phyloP scores from a whole-genome alignment of 352 stramenopile species.

The Pythium chondricola region DNA sequence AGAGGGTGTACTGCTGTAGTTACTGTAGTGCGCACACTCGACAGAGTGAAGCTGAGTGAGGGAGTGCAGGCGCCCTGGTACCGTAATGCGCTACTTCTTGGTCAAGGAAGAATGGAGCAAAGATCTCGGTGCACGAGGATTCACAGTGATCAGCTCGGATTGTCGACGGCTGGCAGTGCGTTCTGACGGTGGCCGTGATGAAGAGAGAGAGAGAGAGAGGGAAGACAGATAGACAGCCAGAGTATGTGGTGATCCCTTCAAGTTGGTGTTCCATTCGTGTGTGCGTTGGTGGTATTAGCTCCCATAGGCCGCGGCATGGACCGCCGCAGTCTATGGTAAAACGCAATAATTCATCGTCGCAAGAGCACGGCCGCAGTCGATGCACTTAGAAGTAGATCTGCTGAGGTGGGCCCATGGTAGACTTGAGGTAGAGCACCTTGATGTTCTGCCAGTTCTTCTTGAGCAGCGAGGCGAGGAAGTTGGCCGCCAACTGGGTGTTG shows the following conservation, averaged over 20 bases:
- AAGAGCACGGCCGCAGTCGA: conserved; percentile 6
- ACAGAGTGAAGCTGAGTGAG: too few species aligned
- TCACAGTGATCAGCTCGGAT: too few species aligned
- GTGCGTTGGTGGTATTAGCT: conserved; percentile 28
- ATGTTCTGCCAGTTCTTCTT: conserved; percentile 99
- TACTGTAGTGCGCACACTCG: too few species aligned
- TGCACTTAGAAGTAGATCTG: conserved; percentile 99
- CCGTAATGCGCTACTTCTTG: too few species aligned
- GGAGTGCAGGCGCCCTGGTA: too few species aligned
- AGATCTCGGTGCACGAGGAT: too few species aligned
- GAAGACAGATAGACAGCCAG: background rate
- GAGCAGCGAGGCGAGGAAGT: conserved; percentile 98
- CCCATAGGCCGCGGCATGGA: conserved; percentile 17
- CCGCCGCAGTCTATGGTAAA: conserved; percentile 25
- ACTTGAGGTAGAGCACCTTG: conserved; percentile 99
- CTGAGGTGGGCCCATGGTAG: conserved; percentile 96
- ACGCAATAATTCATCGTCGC: conserved; percentile 22
- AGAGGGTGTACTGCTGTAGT: too few species aligned
- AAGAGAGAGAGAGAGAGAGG: background rate
- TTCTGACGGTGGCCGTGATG: background rate
- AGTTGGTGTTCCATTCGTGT: conserved; percentile 12
- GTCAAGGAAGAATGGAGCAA: too few species aligned
- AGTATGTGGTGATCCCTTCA: conserved; percentile 18
- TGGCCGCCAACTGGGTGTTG: conserved; percentile 97
- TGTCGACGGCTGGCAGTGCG: too few species aligned